A percentile compares a stretch with the other conserved stretches of the same genome.
Conservation (phyloP, 805 yeast genomes). For the Yarrowia deformans region DNA sequence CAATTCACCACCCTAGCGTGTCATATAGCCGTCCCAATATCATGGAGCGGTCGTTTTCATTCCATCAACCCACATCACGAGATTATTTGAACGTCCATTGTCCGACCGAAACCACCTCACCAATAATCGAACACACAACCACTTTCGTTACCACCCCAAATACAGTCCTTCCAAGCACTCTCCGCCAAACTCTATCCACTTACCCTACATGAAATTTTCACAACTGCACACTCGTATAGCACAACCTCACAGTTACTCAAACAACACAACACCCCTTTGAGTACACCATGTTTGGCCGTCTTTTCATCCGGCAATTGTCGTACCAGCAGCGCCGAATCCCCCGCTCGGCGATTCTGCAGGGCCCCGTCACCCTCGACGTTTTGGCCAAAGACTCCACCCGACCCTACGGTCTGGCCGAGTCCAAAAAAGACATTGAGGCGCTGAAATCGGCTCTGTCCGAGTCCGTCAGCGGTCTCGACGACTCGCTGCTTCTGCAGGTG, state of each 20-base stretch:
- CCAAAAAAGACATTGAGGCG: slow-evolving; percentile 20
- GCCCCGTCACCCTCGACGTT: slow-evolving; percentile 38
- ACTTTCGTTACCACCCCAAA: too few relatives aligned
- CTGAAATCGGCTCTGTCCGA: neutral
- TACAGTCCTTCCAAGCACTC: too few relatives aligned
- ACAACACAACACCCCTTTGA: too few relatives aligned
- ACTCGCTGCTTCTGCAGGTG: slow-evolving; percentile 73
- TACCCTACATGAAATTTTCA: slow-evolving; percentile 39
- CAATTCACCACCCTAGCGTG: too few relatives aligned
- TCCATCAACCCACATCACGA: too few relatives aligned
- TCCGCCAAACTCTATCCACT: neutral
- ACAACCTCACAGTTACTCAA: too few relatives aligned
- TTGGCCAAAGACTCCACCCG: slow-evolving; percentile 17
- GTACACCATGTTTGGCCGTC: slow-evolving; percentile 22
- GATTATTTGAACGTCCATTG: too few relatives aligned
- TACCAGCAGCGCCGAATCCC: slow-evolving; percentile 38
- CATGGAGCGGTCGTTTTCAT: too few relatives aligned
- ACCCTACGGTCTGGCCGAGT: slow-evolving; percentile 32
- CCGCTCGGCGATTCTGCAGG: slow-evolving; percentile 26
- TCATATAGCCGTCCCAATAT: too few relatives aligned
- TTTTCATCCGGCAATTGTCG: slow-evolving; percentile 32
- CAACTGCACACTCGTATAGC: neutral
- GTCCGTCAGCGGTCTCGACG: slow-evolving; percentile 60
- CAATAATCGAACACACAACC: too few relatives aligned
- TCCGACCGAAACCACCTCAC: too few relatives aligned